These are phyloP conservation scores for Cordyceps javanica DNA, from an alignment of 2,329 filamentous ascomycete species.

Conservation along the genomic window DNA sequence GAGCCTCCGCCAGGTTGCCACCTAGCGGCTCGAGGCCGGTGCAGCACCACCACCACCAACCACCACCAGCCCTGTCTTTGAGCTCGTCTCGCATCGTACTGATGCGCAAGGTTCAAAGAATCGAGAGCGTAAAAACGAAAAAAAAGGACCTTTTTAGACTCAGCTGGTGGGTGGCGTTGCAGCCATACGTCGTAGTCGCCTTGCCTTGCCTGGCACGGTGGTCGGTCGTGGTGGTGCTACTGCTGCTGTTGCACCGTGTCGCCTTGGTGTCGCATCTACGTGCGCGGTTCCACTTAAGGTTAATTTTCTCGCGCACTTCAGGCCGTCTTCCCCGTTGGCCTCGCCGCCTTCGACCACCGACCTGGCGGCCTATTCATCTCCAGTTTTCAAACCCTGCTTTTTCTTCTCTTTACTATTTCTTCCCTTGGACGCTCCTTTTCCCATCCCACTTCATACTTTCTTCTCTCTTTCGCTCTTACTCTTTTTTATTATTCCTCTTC, in stretches of 20 bases:
- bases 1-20: not conserved
- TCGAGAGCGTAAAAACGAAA: not conserved
- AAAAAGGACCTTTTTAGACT: not conserved
- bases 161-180: not conserved
- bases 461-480: not conserved
- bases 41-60: not conserved
- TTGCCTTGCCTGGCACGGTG: not conserved
- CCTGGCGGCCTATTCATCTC: not conserved
- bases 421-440: not conserved
- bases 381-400: not conserved
- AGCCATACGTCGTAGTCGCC: not conserved
- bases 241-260: not conserved
- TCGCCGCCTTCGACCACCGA: not conserved
- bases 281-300: constrained; percentile 9
- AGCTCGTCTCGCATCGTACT: not conserved
- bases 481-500: not conserved
- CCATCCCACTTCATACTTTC: not conserved
- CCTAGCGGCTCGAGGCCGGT: not conserved
- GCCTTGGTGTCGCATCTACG: constrained; percentile 7
- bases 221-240: not conserved
- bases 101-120: not conserved
- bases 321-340: not conserved
- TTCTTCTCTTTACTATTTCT: not conserved
- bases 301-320: constrained; percentile 9
- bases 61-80: not conserved